phyloP scores from a whole-genome alignment of 192 early-diverging fungal genomes.

The Ambispora gerdemannii region DNA sequence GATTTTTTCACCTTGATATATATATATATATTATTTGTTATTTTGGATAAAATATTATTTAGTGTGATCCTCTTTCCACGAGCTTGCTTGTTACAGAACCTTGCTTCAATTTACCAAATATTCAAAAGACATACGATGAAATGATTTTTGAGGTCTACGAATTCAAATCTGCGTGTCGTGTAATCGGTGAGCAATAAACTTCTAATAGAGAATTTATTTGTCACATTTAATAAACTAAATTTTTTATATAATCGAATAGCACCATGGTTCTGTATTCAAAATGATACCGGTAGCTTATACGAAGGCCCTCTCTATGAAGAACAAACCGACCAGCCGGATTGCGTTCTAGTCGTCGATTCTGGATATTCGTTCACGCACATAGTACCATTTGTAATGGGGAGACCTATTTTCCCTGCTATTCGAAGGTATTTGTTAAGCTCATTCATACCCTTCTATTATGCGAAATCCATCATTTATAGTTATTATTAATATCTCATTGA shows the following conservation, averaged over 20 bases:
- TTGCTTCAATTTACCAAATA: slow-evolving; percentile 70
- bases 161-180: slow-evolving; percentile 54
- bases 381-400: slow-evolving; percentile 61
- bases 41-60: background rate
- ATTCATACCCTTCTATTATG: background rate
- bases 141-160: slow-evolving; percentile 83
- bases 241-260: slow-evolving; percentile 25
- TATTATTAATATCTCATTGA: background rate
- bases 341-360: slow-evolving; percentile 69
- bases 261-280: slow-evolving; percentile 52
- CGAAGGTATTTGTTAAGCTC: slow-evolving; percentile 38
- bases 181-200: slow-evolving; percentile 30
- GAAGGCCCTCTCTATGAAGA: slow-evolving; percentile 34
- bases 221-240: background rate
- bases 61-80: slow-evolving; percentile 60
- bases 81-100: slow-evolving; percentile 73
- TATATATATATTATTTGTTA: background rate
- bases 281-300: slow-evolving; percentile 47
- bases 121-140: slow-evolving; percentile 73
- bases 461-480: background rate
- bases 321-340: slow-evolving; percentile 48
- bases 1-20: background rate
- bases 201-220: no score
- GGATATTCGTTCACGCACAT: slow-evolving; percentile 82
- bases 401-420: slow-evolving; percentile 54